Percentiles rank a stretch among this genome's conserved stretches.
Evolutionary conservation across 225 moss, liverwort and hornwort genomes (phyloP).

Genomic region (Pseudoscleropodium purum): DNA sequence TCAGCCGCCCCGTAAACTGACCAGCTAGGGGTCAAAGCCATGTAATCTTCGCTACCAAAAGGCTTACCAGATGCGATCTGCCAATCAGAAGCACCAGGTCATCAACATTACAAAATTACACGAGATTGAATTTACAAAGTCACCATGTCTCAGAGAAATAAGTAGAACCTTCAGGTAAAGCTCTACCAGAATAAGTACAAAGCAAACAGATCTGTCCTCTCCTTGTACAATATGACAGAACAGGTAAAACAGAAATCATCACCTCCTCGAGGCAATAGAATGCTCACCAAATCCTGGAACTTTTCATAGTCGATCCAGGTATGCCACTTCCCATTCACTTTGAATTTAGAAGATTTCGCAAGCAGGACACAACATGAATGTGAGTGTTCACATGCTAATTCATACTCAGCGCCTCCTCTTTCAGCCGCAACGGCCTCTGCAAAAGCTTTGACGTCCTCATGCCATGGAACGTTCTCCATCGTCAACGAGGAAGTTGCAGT

Average conservation of each 20-base stretch:
- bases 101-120: background rate
- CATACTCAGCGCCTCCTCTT: constrained; percentile 68
- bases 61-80: constrained; percentile 63
- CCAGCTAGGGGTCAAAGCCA: constrained; percentile 84
- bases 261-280: background rate
- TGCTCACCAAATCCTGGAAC: constrained; percentile 83
- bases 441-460: constrained; percentile 88
- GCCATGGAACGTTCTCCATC: constrained; percentile 98
- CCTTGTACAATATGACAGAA: background rate
- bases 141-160: background rate
- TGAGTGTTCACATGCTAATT: constrained; percentile 85
- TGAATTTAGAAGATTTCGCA: constrained; percentile 84
- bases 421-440: constrained; percentile 77
- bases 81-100: background rate
- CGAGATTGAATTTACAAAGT: background rate
- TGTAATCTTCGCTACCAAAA: constrained; percentile 88
- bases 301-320: constrained; percentile 98
- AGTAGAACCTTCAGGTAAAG: background rate
- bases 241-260: background rate
- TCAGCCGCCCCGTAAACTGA: constrained; percentile 86
- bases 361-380: constrained; percentile 96
- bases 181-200: background rate
- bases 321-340: constrained; percentile 79
- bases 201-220: background rate
- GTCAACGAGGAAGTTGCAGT: constrained; percentile 83